A percentile compares a stretch with the other conserved stretches of the same genome.
These are phyloP conservation scores for Licmophora abbreviata DNA, from an alignment of 108 stramenopile genomes.

Conservation along the genomic window DNA sequence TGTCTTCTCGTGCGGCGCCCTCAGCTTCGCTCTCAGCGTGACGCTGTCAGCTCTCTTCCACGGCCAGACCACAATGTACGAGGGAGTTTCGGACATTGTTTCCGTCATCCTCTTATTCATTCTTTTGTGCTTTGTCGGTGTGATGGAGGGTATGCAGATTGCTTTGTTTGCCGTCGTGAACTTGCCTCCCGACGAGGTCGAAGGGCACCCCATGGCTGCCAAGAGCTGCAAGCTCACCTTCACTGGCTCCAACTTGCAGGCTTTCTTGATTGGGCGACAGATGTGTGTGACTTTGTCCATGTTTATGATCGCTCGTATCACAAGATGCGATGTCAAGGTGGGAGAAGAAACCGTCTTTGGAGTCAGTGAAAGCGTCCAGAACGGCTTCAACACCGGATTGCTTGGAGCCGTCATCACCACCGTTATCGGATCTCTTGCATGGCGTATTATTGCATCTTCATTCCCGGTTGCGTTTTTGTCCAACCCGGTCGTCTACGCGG, in stretches of 20 bases:
- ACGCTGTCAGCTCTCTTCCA: slow-evolving; percentile 26
- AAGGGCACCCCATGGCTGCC: slow-evolving; percentile 14
- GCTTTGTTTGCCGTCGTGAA: slow-evolving; percentile 54
- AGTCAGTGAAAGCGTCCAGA: slow-evolving; percentile 31
- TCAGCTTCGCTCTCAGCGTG: slow-evolving; percentile 46
- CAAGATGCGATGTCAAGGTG: slow-evolving; percentile 18
- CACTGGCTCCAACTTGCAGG: slow-evolving; percentile 21
- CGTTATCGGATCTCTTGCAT: slow-evolving; percentile 35
- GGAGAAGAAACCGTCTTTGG: slow-evolving; percentile 35
- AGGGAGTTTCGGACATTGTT: slow-evolving; percentile 16
- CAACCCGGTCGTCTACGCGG: slow-evolving; percentile 33
- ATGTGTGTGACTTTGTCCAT: slow-evolving; percentile 31
- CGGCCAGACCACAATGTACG: slow-evolving; percentile 34
- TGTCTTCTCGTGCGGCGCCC: slow-evolving; percentile 27
- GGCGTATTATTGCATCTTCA: slow-evolving; percentile 43
- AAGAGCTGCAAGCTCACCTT: slow-evolving; percentile 29
- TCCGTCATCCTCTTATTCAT: slow-evolving; percentile 33
- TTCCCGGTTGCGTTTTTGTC: slow-evolving; percentile 46
- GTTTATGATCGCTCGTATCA: slow-evolving; percentile 51
- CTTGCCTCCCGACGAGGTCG: slow-evolving; percentile 20
- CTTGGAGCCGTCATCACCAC: slow-evolving; percentile 47
- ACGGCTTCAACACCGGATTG: slow-evolving; percentile 45
- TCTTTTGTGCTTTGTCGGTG: slow-evolving; percentile 33
- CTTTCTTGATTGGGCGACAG: slow-evolving; percentile 54
- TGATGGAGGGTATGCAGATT: slow-evolving; percentile 63